These are phyloP conservation scores for Sesbania bispinosa DNA, from an alignment of 306 rosid genomes.

Conservation along the genomic window DNA sequence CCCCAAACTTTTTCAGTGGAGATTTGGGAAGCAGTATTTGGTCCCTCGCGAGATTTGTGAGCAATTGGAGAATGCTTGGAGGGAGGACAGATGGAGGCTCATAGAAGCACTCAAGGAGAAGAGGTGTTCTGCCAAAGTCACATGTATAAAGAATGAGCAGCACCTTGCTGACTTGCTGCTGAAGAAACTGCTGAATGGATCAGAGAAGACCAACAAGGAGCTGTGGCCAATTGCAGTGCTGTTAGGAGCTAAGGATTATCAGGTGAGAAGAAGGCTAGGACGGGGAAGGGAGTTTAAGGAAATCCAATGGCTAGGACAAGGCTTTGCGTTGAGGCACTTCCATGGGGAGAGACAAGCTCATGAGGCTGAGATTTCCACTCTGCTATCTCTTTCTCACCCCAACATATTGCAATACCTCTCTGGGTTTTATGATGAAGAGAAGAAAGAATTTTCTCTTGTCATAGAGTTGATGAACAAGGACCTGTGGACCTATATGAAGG, in stretches of 20 bases:
- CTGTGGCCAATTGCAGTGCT: slow-evolving; percentile 53
- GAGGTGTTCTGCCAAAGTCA: slow-evolving; percentile 21
- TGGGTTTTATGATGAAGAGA: slow-evolving; percentile 73
- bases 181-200: slow-evolving; percentile 42
- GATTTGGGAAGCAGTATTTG: slow-evolving; percentile 90
- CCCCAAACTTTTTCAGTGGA: slow-evolving; percentile 73
- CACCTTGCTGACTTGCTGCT: slow-evolving; percentile 49
- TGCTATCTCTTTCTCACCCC: slow-evolving; percentile 73
- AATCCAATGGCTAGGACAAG: slow-evolving; percentile 86
- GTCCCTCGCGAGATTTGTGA: slow-evolving; percentile 57
- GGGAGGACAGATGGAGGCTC: slow-evolving; percentile 76
- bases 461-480: slow-evolving; percentile 82
- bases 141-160: slow-evolving; percentile 47
- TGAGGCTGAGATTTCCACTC: slow-evolving; percentile 45
- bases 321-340: slow-evolving; percentile 67
- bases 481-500: slow-evolving; percentile 63
- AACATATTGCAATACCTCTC: slow-evolving; percentile 65
- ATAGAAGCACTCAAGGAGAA: slow-evolving; percentile 62
- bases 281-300: slow-evolving; percentile 65
- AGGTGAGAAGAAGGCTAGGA: slow-evolving; percentile 63
- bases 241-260: slow-evolving; percentile 59
- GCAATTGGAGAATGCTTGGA: slow-evolving; percentile 60
- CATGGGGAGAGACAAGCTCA: slow-evolving; percentile 43
- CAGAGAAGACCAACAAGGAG: slow-evolving; percentile 26
- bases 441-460: slow-evolving; percentile 64